These are phyloP conservation scores for Irineochytrium annulatum DNA, from an alignment of 192 early-diverging fungal species.

Conservation along the genomic window DNA sequence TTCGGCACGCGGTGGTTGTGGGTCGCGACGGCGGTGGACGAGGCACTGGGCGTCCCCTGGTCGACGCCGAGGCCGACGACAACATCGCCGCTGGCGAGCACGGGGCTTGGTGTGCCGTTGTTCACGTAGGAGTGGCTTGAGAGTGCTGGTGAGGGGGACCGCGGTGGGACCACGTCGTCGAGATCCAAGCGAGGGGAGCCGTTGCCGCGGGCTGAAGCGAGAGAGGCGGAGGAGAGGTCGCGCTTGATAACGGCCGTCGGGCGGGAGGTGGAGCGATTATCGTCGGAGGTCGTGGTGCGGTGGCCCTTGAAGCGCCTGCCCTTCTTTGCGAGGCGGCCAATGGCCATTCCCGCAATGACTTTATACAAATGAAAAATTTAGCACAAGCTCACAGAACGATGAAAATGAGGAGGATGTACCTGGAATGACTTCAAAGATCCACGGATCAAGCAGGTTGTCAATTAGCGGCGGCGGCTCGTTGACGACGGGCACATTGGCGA, in stretches of 20 bases:
- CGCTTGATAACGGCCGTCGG: background rate
- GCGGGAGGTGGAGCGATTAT: background rate
- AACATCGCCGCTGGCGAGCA: too few species aligned
- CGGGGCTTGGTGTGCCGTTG: background rate
- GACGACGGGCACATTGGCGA: constrained; percentile 19
- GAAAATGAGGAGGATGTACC: constrained; percentile 23
- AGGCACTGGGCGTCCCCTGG: background rate
- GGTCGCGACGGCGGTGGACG: constrained; percentile 1
- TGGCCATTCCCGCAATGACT: constrained; percentile 19
- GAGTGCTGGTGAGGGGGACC: background rate
- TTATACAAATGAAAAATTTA: background rate
- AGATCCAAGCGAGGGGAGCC: too few species aligned
- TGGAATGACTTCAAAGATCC: constrained; percentile 37
- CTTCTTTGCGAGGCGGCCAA: constrained; percentile 10
- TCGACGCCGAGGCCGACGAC: background rate
- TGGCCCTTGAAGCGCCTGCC: constrained; percentile 12
- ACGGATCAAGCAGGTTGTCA: constrained; percentile 39
- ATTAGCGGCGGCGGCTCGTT: constrained; percentile 30
- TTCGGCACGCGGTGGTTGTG: background rate
- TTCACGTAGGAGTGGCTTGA: background rate
- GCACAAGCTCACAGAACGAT: background rate
- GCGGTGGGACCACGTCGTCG: too few species aligned
- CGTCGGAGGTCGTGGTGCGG: background rate
- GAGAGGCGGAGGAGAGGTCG: background rate
- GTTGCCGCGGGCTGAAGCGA: background rate